Evolutionary conservation across 768 basidiomycete species (phyloP), one percentile per base, ranked within the genome.

Genomic region (Mycena rebaudengoi): DNA sequence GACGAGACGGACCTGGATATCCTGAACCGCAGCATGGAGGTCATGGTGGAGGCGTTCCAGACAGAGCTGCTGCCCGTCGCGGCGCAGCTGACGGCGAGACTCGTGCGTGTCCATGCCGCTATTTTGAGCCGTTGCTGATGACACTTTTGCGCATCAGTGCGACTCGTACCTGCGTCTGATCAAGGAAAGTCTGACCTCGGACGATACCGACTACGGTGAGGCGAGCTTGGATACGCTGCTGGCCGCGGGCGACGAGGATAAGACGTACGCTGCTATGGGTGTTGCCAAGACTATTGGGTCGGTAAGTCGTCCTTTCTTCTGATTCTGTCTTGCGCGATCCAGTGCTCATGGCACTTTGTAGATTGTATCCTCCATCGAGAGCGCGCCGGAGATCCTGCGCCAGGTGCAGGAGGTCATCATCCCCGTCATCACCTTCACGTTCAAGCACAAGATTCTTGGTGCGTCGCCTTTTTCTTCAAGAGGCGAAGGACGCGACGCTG

Each of bases 1-100:
- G 92, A 95, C 73, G 92, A 96, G 76, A 94, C 93, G 44, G 95
- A 96, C 73, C 79, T 97, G 43, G 94, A 96, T 73, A 84, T 93
- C 48, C 82, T 96, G 57, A 94, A 93, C 71, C 82, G 80, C 64
- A 86, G 90, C 70, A 94, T 95, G 90, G 91, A 94, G 70, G 86
- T 87, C 25, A 90, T 96, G 86, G 95, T 96, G 16, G 88, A 94
- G 67, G 85, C 86, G 40, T 97, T 93, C 85, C 89, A 92, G 71
- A 86, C 86, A 5, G 92, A 96, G 79, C 80, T 97, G 6, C 79
- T 94, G 5, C 94, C 94, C 6, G 94, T 96, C 40, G 92, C 94
- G 16, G 88, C 89, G 32, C 90, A 94, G 74, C 82, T 97, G 44
- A 87, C 91, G 10, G 83, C 87, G 18, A 87, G 92, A 66, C 81